Evolutionary conservation across 2,329 filamentous ascomycete species (phyloP).

Genomic region (Aureobasidium sp.): DNA sequence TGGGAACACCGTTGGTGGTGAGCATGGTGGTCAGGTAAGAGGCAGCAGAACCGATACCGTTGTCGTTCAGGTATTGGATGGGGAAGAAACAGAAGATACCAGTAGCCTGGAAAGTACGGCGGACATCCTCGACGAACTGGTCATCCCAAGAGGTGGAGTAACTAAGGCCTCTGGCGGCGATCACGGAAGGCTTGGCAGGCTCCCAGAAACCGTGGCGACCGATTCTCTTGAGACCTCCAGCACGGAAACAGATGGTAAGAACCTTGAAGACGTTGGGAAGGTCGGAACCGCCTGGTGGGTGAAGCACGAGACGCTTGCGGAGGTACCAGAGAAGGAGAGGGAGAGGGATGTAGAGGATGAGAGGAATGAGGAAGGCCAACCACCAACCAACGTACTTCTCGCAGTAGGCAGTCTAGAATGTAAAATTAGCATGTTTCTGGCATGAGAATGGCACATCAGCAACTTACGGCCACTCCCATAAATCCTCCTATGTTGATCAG

Average conservation of each 20-base stretch:
- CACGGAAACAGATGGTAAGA: slow-evolving; percentile 16
- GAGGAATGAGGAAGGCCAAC: slow-evolving; percentile 52
- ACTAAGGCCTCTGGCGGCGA: slow-evolving; percentile 17
- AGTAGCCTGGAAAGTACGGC: slow-evolving; percentile 55
- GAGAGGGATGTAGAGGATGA: slow-evolving; percentile 51
- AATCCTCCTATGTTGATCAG: slow-evolving; percentile 67
- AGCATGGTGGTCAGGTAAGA: slow-evolving; percentile 21
- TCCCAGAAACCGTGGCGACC: slow-evolving; percentile 19
- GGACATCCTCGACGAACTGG: slow-evolving; percentile 61
- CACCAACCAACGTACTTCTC: slow-evolving; percentile 56
- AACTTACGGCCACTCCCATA: slow-evolving; percentile 45
- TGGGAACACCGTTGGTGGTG: slow-evolving; percentile 31
- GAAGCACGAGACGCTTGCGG: slow-evolving; percentile 18
- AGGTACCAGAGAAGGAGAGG: slow-evolving; percentile 22
- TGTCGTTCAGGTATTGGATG: slow-evolving; percentile 31
- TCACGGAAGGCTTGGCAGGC: slow-evolving; percentile 20
- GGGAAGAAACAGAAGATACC: slow-evolving; percentile 53
- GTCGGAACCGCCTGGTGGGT: slow-evolving; percentile 20
- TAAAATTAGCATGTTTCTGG: too few species aligned
- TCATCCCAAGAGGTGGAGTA: slow-evolving; percentile 49
- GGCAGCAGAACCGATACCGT: slow-evolving; percentile 23
- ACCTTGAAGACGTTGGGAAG: slow-evolving; percentile 19
- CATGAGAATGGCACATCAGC: too few species aligned
- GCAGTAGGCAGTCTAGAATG: slow-evolving; percentile 48
- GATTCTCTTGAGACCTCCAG: slow-evolving; percentile 17